Conservation (phyloP, 768 basidiomycete genomes). For the Auriscalpium microsporum region DNA sequence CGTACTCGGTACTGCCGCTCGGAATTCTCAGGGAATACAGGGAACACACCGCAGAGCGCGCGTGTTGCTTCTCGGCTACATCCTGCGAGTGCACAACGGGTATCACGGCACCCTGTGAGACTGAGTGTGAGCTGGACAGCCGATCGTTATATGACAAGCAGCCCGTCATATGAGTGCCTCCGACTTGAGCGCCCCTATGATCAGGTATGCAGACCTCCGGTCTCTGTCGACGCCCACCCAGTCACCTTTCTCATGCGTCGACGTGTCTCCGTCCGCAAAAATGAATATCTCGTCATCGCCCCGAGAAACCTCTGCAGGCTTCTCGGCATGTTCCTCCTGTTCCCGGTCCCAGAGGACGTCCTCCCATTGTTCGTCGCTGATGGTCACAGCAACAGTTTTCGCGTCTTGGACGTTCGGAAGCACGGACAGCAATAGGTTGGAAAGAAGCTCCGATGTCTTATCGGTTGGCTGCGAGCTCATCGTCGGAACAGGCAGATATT, state of each 20-base stretch:
- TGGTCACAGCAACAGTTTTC: constrained; percentile 68
- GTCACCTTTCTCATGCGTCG: constrained; percentile 45
- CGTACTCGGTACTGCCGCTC: no score
- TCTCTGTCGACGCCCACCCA: constrained; percentile 78
- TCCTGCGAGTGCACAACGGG: no score
- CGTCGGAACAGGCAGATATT: constrained; percentile 71
- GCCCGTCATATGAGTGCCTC: constrained; percentile 53
- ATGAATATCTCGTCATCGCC: constrained; percentile 50
- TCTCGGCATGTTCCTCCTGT: constrained; percentile 37
- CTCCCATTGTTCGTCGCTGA: constrained; percentile 73
- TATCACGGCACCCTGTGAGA: no score
- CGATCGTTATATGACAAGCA: not conserved
- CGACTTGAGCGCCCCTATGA: constrained; percentile 65
- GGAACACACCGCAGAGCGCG: no score
- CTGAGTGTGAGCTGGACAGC: not conserved
- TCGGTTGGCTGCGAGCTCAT: constrained; percentile 57
- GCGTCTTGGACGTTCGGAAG: constrained; percentile 68
- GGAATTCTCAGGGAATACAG: no score
- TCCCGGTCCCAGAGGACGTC: constrained; percentile 73
- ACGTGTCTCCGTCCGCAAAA: constrained; percentile 48
- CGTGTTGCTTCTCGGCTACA: no score
- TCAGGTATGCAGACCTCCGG: constrained; percentile 68
- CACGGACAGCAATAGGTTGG: constrained; percentile 65
- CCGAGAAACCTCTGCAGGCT: constrained; percentile 18
- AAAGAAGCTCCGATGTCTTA: constrained; percentile 64